Evolutionary conservation across 176 grass and related monocot species (phyloP).

Genomic region (Raddia distichophylla): DNA sequence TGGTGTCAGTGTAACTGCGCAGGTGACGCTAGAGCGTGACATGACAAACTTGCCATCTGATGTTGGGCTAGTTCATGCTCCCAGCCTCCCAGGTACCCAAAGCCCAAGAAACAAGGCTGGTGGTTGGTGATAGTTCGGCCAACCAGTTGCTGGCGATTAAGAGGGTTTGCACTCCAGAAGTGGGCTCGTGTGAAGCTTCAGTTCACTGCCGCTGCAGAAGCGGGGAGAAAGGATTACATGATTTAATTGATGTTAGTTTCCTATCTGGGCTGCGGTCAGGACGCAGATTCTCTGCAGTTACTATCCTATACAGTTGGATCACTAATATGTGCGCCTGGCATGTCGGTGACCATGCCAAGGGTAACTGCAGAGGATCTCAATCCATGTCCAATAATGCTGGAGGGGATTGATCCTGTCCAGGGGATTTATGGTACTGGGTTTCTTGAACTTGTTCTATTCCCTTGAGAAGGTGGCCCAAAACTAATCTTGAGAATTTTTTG

Average conservation of each 20-base stretch:
- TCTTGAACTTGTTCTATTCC: not conserved
- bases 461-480: not conserved
- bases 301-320: too few relatives aligned
- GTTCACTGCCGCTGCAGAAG: conserved; percentile 62
- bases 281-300: not conserved
- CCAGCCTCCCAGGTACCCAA: conserved; percentile 63
- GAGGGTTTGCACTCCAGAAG: conserved; percentile 77
- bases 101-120: conserved; percentile 94
- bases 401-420: conserved; percentile 39
- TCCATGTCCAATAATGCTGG: conserved; percentile 72
- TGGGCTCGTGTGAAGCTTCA: conserved; percentile 75
- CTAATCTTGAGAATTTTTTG: not conserved
- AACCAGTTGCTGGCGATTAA: too few relatives aligned
- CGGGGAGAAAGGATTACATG: conserved; percentile 68
- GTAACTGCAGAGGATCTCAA: conserved; percentile 50
- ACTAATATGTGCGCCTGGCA: too few relatives aligned
- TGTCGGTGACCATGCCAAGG: too few relatives aligned
- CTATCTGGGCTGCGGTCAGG: conserved; percentile 89
- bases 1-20: conserved; percentile 65
- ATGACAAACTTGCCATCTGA: conserved; percentile 55
- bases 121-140: conserved; percentile 54
- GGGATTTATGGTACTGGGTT: not conserved
- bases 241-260: conserved; percentile 97
- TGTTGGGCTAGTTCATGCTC: conserved; percentile 73
- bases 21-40: conserved; percentile 87